These are phyloP conservation scores for Amborella trichopoda DNA, from an alignment of 164 flowering plant species.

Conservation along the genomic window DNA sequence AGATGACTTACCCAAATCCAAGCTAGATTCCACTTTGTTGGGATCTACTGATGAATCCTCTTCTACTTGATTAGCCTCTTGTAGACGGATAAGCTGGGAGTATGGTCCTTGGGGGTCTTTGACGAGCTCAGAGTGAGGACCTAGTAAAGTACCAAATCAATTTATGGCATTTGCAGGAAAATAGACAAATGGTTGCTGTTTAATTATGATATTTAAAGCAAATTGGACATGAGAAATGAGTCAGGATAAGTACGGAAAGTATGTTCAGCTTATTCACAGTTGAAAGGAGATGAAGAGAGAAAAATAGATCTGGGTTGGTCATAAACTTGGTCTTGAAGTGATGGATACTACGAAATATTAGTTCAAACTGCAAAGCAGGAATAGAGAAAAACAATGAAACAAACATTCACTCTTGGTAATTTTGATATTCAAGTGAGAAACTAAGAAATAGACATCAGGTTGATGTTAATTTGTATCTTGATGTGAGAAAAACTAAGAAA, in stretches of 20 bases:
- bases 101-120: constrained; percentile 17
- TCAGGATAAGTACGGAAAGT: background rate
- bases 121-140: constrained; percentile 50
- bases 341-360: too few species aligned
- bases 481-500: background rate
- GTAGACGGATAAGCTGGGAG: constrained; percentile 11
- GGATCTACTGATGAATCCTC: background rate
- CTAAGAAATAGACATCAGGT: background rate
- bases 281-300: background rate
- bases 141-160: too few species aligned
- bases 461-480: background rate
- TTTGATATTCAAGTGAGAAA: background rate
- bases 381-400: too few species aligned
- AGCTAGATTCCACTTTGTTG: background rate
- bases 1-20: constrained; percentile 3
- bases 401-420: too few species aligned
- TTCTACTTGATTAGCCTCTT: constrained; percentile 1
- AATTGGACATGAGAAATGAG: background rate
- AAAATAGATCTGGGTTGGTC: background rate
- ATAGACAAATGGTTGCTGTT: too few species aligned
- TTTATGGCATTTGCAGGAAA: too few species aligned
- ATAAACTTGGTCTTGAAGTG: too few species aligned
- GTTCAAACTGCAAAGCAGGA: too few species aligned
- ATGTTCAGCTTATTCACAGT: background rate
- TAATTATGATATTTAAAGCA: too few species aligned